These are phyloP conservation scores for Leersia perrieri DNA, from an alignment of 176 grass and related monocot species.

Conservation along the genomic window DNA sequence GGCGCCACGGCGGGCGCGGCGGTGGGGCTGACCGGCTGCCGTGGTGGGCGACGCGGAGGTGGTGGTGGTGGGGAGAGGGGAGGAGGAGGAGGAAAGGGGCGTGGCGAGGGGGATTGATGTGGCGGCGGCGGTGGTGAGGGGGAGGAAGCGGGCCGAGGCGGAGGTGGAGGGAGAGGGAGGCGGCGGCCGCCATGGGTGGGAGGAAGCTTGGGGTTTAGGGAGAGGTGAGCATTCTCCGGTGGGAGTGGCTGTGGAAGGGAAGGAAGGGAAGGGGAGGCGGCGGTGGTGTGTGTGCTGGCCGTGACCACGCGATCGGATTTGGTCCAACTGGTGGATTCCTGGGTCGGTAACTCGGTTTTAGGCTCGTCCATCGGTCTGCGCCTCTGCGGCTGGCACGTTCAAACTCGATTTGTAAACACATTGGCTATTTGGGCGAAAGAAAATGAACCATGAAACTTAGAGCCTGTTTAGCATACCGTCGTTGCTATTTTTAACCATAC, in stretches of 20 bases:
- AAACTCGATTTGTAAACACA: background rate
- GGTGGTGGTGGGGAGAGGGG: conserved; percentile 12
- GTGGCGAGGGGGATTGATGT: conserved; percentile 23
- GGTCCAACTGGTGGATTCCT: background rate
- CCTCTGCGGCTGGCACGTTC: background rate
- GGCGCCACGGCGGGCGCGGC: background rate
- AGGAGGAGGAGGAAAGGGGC: conserved; percentile 33
- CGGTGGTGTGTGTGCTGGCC: conserved; percentile 26
- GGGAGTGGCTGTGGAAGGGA: conserved; percentile 33
- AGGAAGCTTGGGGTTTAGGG: conserved; percentile 25
- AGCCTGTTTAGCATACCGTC: no score
- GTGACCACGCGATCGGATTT: conserved; percentile 45
- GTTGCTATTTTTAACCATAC: no score
- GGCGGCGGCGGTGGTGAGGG: conserved; percentile 22
- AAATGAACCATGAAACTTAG: no score
- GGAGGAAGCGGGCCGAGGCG: conserved; percentile 23
- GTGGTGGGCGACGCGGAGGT: conserved; percentile 30
- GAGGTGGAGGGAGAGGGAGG: conserved; percentile 50
- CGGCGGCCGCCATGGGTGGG: conserved; percentile 37
- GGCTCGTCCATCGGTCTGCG: no score
- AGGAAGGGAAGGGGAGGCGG: background rate
- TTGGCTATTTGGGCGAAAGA: background rate
- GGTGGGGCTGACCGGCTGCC: conserved; percentile 19
- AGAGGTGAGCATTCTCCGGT: conserved; percentile 18
- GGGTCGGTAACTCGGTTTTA: background rate